Base-by-base conservation (phyloP, 306 rosid species). In the Inga oerstediana region DNA sequence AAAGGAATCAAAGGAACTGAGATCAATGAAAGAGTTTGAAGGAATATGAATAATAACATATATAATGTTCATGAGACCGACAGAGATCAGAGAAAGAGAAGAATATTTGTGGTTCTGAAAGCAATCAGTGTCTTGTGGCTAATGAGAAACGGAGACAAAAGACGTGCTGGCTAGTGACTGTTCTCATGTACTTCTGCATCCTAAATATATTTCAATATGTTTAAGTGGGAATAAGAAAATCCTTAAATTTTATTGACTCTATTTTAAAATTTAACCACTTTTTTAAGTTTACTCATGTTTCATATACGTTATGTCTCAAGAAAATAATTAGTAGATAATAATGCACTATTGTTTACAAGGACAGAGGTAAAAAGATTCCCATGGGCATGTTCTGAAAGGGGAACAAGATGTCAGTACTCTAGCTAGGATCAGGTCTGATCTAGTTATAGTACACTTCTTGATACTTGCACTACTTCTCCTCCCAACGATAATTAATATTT, bases 301-400 rank as follows among this genome's bases (percentile, higher is more conserved):
- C 30, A 27, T 27, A 27, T 27, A 27, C 30, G 30, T 27, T 32
- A 32, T 32, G 34, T 2, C 34, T 32, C 34, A 32, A 32, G 34
- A 32, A 3, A 32, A 32, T 32, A 27, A 27, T 67, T 17, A 85
- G 22, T 34, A 34, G 34, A 66, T 66, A 66, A 34, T 66, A 24
- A 66, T 83, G 62, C 82, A 73, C 88, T 48, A 2, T 74, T 54
- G 76, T 79, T 79, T 79, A 83, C 81, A 34, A 10, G 65, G 76
- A 81, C 77, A 88, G 86, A 85, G 81, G 79, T 72, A 87, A 83
- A 91, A 91, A 72, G 93, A 93, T 93, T 93, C 97, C 92, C 85
- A 84, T 82, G 73, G 88, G 94, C 97, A 89, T 89, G 86, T 84
- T 88, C 88, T 89, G 91, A 88, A 86, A 61, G 82, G n/a, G 14